Conservation (phyloP, 192 early-diverging fungal species). For the Geranomyces variabilis region DNA sequence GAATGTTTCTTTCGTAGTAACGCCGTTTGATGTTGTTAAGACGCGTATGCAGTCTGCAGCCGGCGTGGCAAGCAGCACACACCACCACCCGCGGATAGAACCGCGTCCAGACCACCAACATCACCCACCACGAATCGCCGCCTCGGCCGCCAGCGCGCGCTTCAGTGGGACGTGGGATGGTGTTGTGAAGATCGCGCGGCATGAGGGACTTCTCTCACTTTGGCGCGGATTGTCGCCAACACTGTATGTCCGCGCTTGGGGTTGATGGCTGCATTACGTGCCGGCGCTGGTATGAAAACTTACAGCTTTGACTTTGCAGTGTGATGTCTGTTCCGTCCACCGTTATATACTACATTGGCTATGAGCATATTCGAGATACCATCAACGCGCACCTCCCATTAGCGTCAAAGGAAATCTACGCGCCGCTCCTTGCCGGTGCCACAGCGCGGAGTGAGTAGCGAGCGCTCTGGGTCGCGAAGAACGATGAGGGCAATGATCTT, state of each 20-base stretch:
- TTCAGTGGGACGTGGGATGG: slow-evolving; percentile 32
- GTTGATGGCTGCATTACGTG: background rate
- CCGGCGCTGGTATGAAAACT: background rate
- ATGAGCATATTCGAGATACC: slow-evolving; percentile 78
- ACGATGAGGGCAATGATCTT: background rate
- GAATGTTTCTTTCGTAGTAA: slow-evolving; percentile 67
- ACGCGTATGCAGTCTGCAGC: slow-evolving; percentile 73
- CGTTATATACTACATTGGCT: slow-evolving; percentile 93
- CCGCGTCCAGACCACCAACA: background rate
- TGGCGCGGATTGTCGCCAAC: slow-evolving; percentile 90
- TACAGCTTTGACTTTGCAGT: background rate
- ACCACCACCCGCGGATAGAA: slow-evolving; percentile 19
- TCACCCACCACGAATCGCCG: background rate
- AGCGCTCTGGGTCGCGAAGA: background rate
- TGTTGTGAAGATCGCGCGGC: slow-evolving; percentile 73
- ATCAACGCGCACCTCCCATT: slow-evolving; percentile 29
- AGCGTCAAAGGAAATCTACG: slow-evolving; percentile 52
- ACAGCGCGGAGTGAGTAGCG: slow-evolving; percentile 69
- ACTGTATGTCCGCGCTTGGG: slow-evolving; percentile 43
- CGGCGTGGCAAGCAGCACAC: slow-evolving; percentile 6
- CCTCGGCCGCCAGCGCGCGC: background rate
- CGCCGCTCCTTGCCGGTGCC: slow-evolving; percentile 76
- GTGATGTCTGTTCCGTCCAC: slow-evolving; percentile 88
- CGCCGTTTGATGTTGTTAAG: slow-evolving; percentile 89
- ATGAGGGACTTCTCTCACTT: slow-evolving; percentile 78